Evolutionary conservation across 2,329 filamentous ascomycete genomes (phyloP).

Genomic region (Gnomoniopsis sp.): DNA sequence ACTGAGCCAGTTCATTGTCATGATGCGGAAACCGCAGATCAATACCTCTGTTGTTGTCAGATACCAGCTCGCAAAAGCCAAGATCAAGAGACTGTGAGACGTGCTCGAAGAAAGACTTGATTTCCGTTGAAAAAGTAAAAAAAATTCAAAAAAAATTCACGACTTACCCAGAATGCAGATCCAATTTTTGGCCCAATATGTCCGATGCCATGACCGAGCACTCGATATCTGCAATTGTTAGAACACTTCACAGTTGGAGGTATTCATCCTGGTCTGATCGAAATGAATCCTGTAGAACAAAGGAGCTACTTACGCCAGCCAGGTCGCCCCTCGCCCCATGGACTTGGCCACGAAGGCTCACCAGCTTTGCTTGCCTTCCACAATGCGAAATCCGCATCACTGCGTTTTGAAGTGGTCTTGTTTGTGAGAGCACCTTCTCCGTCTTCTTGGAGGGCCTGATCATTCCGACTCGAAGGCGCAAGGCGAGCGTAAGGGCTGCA

Average conservation of each 20-base stretch:
- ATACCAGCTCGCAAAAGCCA: no score
- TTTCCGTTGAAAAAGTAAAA: no score
- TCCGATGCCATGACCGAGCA: conserved; percentile 95
- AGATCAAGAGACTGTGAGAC: no score
- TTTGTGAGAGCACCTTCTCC: conserved; percentile 80
- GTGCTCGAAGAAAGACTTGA: no score
- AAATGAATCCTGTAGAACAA: no score
- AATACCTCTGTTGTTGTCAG: conserved; percentile 52
- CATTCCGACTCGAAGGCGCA: conserved; percentile 79
- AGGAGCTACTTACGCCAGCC: conserved; percentile 71
- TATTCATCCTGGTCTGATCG: no score
- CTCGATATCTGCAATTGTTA: conserved; percentile 66
- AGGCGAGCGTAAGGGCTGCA: conserved; percentile 69
- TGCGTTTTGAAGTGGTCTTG: conserved; percentile 63
- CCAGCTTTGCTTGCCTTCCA: conserved; percentile 93
- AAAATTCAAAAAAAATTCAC: no score
- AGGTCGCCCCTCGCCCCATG: conserved; percentile 83
- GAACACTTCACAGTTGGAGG: not conserved
- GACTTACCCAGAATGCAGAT: conserved; percentile 74
- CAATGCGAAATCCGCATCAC: conserved; percentile 80
- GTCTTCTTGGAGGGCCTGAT: conserved; percentile 80
- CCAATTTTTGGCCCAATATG: conserved; percentile 72
- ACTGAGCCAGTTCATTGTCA: conserved; percentile 81
- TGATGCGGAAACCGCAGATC: conserved; percentile 91
- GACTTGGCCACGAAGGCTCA: conserved; percentile 85